These are phyloP conservation scores for Aspergillus ochraceus DNA, from an alignment of 2,329 filamentous ascomycete genomes.

Conservation along the genomic window DNA sequence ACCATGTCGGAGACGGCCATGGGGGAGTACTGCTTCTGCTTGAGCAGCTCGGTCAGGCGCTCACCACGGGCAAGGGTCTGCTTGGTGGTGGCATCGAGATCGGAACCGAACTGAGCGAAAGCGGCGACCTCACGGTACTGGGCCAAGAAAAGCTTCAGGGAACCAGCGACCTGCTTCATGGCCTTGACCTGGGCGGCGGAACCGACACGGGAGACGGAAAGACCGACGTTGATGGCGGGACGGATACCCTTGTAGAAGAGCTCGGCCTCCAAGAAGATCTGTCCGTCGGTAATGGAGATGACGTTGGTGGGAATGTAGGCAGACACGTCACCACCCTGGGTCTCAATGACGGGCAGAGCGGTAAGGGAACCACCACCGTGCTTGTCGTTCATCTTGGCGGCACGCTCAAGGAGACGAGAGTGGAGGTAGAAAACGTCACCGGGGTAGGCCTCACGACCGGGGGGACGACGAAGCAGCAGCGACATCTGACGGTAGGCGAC, in stretches of 20 bases:
- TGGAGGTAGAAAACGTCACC: constrained; percentile 99
- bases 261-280: constrained; percentile 99
- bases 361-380: constrained; percentile 95
- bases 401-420: constrained; percentile 98
- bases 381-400: constrained; percentile 97
- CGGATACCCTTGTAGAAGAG: constrained; percentile 99
- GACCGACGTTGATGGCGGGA: constrained; percentile 99
- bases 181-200: constrained; percentile 99
- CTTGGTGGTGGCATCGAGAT: constrained; percentile 98
- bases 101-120: constrained; percentile 99
- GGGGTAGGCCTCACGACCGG: constrained; percentile 98
- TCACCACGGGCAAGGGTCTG: constrained; percentile 98
- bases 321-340: constrained; percentile 99
- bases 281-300: constrained; percentile 99
- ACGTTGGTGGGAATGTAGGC: constrained; percentile 99
- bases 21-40: constrained; percentile 99
- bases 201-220: constrained; percentile 99
- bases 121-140: constrained; percentile 99
- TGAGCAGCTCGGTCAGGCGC: constrained; percentile 96
- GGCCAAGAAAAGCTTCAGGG: constrained; percentile 99
- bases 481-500: constrained; percentile 99
- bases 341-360: constrained; percentile 97
- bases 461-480: constrained; percentile 92
- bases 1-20: constrained; percentile 99
- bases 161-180: constrained; percentile 99